Evolutionary conservation across 345 rosid species (phyloP), one percentile per base, ranked within the genome.

Genomic region (Kernera saxatilis): DNA sequence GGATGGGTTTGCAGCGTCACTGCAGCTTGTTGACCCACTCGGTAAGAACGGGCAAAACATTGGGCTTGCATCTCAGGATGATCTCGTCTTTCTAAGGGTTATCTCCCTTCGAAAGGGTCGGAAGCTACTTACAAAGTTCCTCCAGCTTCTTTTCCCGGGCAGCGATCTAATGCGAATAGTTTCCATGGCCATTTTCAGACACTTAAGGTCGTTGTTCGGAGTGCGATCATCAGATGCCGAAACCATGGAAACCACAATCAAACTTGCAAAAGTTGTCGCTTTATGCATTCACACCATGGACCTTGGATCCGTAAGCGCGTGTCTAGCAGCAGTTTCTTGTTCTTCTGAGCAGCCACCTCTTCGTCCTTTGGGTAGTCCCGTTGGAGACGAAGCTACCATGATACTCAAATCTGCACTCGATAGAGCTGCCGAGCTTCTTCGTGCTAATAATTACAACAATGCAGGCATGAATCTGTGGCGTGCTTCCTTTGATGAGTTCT

Each of bases 121-220:
- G 71, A 93, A 90, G 80, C 88, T 93, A 30, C 91, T 93, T 6
- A 80, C 85, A 56, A 86, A 82, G 84, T 93, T 79, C 80, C 88
- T 93, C 73, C 90, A 87, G 80, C 93, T 90, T 81, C 85, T 93
- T 57, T 71, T 59, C 68, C 86, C 88, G 0, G 84, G 78, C 50
- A 71, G 85, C 30, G 91, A 88, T 67, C 96, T 90, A 57, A 79
- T 86, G 86, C 77, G 91, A 36, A 74, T 88, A 68, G 97, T 90
- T 64, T 86, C 92, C 82, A 88, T 88, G 94, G 89, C 94, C 63
- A 88, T 93, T 75, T 90, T 87, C 77, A 88, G 94, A 59, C 96
- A 90, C 75, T 83, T 90, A 62, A 79, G 97, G 78, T 82, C 83
- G 77, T 80, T 93, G 77, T 93, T 88, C 67, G 97, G 97, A 67